A percentile compares a stretch with the other conserved stretches of the same genome.
These are phyloP conservation scores for Sclerotinia subarctica DNA, from an alignment of 2,329 filamentous ascomycete species.

Conservation along the genomic window DNA sequence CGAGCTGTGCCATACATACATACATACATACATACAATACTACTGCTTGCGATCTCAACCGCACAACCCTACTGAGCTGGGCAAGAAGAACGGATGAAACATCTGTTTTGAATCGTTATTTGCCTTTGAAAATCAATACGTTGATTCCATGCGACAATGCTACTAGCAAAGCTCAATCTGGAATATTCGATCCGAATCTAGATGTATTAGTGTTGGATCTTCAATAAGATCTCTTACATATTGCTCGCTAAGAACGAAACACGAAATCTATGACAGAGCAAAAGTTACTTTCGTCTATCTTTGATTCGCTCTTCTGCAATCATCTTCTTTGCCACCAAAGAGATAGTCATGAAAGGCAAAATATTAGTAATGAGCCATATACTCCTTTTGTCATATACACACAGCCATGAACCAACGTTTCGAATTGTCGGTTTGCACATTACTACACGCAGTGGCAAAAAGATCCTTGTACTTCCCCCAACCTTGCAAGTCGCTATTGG, in stretches of 20 bases:
- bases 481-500: no score
- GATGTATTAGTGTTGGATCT: background rate
- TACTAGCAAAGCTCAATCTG: background rate
- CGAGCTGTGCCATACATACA: background rate
- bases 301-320: background rate
- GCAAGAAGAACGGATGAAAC: background rate
- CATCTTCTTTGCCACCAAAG: no score
- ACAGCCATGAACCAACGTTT: no score
- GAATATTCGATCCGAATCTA: background rate
- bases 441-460: no score
- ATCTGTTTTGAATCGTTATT: background rate
- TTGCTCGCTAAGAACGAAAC: background rate
- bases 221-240: background rate
- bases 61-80: background rate
- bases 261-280: background rate
- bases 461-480: no score
- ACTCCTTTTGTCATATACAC: no score
- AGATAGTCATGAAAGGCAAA: no score
- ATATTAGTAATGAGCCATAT: no score
- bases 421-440: no score
- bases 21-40: background rate
- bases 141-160: background rate
- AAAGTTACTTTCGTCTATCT: background rate
- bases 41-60: no score
- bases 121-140: background rate